Base-by-base conservation (phyloP, 164 flowering plant species). In the Tetrastigma voinierianum region DNA sequence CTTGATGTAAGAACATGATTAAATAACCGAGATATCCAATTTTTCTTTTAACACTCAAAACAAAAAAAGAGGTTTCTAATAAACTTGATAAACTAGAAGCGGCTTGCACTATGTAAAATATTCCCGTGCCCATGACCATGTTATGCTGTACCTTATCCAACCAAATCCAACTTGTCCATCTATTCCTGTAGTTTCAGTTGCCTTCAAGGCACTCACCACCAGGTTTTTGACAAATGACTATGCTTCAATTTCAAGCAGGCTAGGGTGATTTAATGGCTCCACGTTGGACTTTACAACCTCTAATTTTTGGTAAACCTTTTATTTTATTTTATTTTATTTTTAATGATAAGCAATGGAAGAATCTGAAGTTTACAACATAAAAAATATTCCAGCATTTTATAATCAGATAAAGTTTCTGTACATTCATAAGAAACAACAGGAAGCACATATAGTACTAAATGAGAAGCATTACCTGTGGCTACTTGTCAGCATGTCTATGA, bases 401-500 rank as follows among this genome's bases (percentile, higher is more conserved):
- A 7, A 46, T 45, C 13, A 18, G 64, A 23, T 14, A 17, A 20
- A 49, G 21, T 63, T 51, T 49, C 46, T n/a, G 17, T 49, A 20
- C 57, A 32, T 51, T 44, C 17, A 16, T 63, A 20, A 15, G 14
- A 51, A 51, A 63, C 1, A 18, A 64, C 17, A 40, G 17, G 61
- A 66, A 16, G 25, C 51, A 60, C n/a, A 19, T 10, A 11, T n/a
- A 49, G 20, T 1, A 20, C 52, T 16, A 65, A 66, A 56, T 21
- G 24, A 12, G 40, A 68, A 18, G n/a, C 20, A 51, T 59, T 74
- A 94, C 98, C 98, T 90, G 90, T 95, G 99, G 78, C 88, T 89
- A 73, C 99, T 95, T n/a, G 76, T 84, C 75, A 95, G 74, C 99
- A 92, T 92, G 81, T 95, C 99, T 65, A 95, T 95, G 72, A 95